Evolutionary conservation across 371 early-diverging fungal species (phyloP), one percentile per base, ranked within the genome.

Genomic region (Mucor sp.): DNA sequence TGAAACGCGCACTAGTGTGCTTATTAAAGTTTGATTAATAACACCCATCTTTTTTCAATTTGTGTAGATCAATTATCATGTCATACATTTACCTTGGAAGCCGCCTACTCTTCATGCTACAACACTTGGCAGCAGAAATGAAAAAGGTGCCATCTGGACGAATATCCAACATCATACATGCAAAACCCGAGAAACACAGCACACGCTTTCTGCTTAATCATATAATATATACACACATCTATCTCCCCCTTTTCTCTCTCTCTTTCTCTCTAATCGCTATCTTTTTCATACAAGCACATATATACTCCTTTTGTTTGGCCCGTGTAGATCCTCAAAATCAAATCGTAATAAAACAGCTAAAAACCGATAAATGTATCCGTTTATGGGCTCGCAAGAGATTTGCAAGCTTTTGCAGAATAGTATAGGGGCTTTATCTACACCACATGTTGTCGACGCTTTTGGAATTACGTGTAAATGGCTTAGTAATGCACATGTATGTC

Each of bases 31-130:
- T 50, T 62, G 28, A 58, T 62, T 48, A 62, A 32, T 33, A n/a
- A 30, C 41, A 58, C 44, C 6, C 32, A 8, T 56, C 7, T 28
- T 58, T 15, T 28, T 44, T 33, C 23, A 15, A n/a, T 57, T 32
- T 63, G 50, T 50, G 63, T 63, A 63, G 68, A 68, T 62, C 68
- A 68, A 50, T 37, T 68, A 21, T 67, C 67, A 25, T 62, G 62
- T 44, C 57, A 62, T 62, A 67, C 67, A 33, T 67, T 67, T 61
- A 67, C 67, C 12, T 15, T 57, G 4, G 62, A 67, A 32, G 35
- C 61, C 14, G 62, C 37, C 21, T 67, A 67, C 5, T 11, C 62
- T 32, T 61, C 35, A 19, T 56, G 56, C n/a, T 12, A 56, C 28
- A 56, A 30, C n/a, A 30, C 56, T 32, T 56, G 50, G 50, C 50